Evolutionary conservation across 306 rosid species (phyloP).

Genomic region (Vigna mungo): DNA sequence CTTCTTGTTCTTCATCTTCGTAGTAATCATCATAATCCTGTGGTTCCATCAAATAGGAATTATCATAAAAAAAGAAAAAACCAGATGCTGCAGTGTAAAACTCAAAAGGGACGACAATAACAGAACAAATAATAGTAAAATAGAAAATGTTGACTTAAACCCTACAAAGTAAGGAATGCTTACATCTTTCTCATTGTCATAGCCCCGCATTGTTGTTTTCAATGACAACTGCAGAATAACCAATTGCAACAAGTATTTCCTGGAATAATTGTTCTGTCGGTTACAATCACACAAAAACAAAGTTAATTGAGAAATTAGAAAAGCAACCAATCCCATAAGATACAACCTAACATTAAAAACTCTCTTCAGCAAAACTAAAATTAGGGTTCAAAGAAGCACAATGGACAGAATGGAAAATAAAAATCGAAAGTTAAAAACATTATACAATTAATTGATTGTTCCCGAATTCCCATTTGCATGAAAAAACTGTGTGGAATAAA

Average conservation of each 20-base stretch:
- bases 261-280: constrained; percentile 11
- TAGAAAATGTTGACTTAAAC: neutral
- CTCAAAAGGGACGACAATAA: too few species aligned
- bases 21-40: constrained; percentile 51
- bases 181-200: constrained; percentile 53
- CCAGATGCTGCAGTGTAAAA: neutral
- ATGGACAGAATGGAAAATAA: neutral
- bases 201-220: constrained; percentile 60
- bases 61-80: neutral
- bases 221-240: constrained; percentile 25
- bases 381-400: neutral
- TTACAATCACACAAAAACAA: constrained; percentile 1
- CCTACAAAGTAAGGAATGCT: constrained; percentile 31
- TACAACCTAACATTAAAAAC: neutral
- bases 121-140: neutral
- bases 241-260: constrained; percentile 21
- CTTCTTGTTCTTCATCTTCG: constrained; percentile 56
- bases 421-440: neutral
- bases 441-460: neutral
- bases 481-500: neutral
- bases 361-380: neutral
- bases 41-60: constrained; percentile 42
- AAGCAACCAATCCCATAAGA: neutral
- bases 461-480: neutral
- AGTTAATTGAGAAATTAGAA: neutral